Evolutionary conservation across 768 basidiomycete species (phyloP).

Genomic region (Gloeophyllum trabeum): DNA sequence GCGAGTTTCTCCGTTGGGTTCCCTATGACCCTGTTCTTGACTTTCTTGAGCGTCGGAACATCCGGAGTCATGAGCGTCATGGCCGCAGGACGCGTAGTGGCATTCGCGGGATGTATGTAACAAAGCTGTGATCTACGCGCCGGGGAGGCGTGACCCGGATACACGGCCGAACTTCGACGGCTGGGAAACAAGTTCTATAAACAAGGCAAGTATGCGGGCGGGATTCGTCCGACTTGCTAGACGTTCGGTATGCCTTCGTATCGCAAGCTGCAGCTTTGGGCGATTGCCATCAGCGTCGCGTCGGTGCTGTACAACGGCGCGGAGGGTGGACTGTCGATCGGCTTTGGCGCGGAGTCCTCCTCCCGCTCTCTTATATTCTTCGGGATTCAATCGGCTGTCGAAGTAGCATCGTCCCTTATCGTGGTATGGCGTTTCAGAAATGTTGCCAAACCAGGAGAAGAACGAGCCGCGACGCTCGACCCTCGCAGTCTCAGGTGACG

Average conservation of each 20-base stretch:
- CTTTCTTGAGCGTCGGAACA: slow-evolving; percentile 41
- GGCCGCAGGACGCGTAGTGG: too few species aligned
- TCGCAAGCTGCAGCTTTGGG: slow-evolving; percentile 23
- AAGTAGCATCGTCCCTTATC: slow-evolving; percentile 30
- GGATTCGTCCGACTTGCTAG: too few species aligned
- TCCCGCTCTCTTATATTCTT: slow-evolving; percentile 36
- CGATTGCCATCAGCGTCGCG: slow-evolving; percentile 27
- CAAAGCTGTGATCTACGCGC: too few species aligned
- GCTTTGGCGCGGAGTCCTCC: slow-evolving; percentile 31
- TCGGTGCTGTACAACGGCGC: slow-evolving; percentile 25
- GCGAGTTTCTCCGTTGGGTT: slow-evolving; percentile 62
- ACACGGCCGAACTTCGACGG: too few species aligned
- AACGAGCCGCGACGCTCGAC: slow-evolving; percentile 9
- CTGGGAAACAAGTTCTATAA: too few species aligned
- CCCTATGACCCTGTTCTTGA: slow-evolving; percentile 71
- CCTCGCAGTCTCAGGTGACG: slow-evolving; percentile 11
- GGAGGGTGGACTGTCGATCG: slow-evolving; percentile 30
- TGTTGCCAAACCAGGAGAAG: slow-evolving; percentile 21
- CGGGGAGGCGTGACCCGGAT: too few species aligned
- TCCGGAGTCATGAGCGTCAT: slow-evolving; percentile 19
- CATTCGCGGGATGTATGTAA: too few species aligned
- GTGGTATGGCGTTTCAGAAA: slow-evolving; percentile 33
- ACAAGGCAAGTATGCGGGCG: too few species aligned
- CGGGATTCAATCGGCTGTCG: slow-evolving; percentile 35
- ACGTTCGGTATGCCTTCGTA: too few species aligned